Conservation (phyloP, 495 filamentous ascomycete genomes). For the Friedmanniomyces endolithicus region DNA sequence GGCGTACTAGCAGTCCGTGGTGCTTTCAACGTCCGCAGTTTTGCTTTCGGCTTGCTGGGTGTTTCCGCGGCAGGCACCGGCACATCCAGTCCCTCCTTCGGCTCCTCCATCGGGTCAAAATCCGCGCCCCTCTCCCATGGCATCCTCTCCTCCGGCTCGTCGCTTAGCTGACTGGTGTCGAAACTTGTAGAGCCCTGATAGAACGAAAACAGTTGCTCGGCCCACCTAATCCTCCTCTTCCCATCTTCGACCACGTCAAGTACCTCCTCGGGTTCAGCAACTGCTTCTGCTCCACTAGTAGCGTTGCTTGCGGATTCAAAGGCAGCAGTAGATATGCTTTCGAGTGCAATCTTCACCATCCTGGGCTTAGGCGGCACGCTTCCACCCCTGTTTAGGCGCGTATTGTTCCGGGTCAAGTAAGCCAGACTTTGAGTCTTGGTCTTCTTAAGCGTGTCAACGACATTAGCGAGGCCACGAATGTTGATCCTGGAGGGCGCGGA, state of each 20-base stretch:
- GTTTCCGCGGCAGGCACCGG: constrained; percentile 10
- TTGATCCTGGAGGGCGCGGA: constrained; percentile 38
- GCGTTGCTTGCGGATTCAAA: background rate
- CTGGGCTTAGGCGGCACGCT: constrained; percentile 42
- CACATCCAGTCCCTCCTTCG: background rate
- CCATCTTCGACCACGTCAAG: background rate
- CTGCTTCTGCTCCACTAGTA: background rate
- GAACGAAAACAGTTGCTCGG: constrained; percentile 12
- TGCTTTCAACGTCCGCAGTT: constrained; percentile 9
- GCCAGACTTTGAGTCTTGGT: constrained; percentile 64
- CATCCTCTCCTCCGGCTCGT: constrained; percentile 3
- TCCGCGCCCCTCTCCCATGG: constrained; percentile 3
- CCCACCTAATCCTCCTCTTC: constrained; percentile 9
- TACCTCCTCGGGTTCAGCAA: background rate
- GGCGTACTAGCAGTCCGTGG: constrained; percentile 1
- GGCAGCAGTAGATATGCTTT: background rate
- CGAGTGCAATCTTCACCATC: constrained; percentile 33
- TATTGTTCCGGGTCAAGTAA: constrained; percentile 74
- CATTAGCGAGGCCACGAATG: constrained; percentile 45
- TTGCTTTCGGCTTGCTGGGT: constrained; percentile 15
- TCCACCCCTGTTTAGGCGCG: constrained; percentile 72
- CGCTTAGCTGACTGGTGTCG: constrained; percentile 4
- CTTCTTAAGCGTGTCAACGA: constrained; percentile 39
- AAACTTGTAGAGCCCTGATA: background rate
- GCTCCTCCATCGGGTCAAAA: background rate